Conservation (phyloP, 177 flowering plant genomes). For the Tripterygium wilfordii region DNA sequence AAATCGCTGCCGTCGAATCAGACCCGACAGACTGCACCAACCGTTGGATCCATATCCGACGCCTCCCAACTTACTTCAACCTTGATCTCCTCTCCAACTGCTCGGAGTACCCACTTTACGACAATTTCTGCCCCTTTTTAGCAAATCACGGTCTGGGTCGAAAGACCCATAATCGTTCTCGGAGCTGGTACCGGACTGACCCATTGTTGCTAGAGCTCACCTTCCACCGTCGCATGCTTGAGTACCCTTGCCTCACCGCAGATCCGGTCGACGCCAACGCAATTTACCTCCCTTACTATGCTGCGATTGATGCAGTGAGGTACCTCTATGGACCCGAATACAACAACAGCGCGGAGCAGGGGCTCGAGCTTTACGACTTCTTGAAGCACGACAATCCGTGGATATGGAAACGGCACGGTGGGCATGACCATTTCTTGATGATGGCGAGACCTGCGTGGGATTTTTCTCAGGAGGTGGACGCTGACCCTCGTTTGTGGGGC, state of each 20-base stretch:
- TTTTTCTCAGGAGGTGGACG: slow-evolving; percentile 51
- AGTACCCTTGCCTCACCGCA: slow-evolving; percentile 82
- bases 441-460: slow-evolving; percentile 95
- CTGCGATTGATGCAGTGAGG: slow-evolving; percentile 57
- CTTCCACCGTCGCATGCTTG: slow-evolving; percentile 87
- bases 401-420: slow-evolving; percentile 49
- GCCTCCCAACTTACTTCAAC: slow-evolving; percentile 77
- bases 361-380: slow-evolving; percentile 43
- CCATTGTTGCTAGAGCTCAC: slow-evolving; percentile 66
- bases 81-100: slow-evolving; percentile 74
- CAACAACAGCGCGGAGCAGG: slow-evolving; percentile 65
- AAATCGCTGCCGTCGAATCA: slow-evolving; percentile 6
- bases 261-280: slow-evolving; percentile 62
- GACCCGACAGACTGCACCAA: slow-evolving; percentile 35
- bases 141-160: slow-evolving; percentile 89
- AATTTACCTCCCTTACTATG: slow-evolving; percentile 78
- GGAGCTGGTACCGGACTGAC: slow-evolving; percentile 88
- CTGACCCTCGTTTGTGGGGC: slow-evolving; percentile 72
- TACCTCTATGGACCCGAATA: slow-evolving; percentile 70
- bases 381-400: slow-evolving; percentile 31
- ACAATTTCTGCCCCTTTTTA: slow-evolving; percentile 62
- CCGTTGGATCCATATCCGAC: slow-evolving; percentile 70
- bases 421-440: slow-evolving; percentile 78
- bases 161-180: slow-evolving; percentile 75
- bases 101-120: slow-evolving; percentile 54